phyloP scores from a whole-genome alignment of 2,329 filamentous ascomycete species.

The Microascus cirrosus region DNA sequence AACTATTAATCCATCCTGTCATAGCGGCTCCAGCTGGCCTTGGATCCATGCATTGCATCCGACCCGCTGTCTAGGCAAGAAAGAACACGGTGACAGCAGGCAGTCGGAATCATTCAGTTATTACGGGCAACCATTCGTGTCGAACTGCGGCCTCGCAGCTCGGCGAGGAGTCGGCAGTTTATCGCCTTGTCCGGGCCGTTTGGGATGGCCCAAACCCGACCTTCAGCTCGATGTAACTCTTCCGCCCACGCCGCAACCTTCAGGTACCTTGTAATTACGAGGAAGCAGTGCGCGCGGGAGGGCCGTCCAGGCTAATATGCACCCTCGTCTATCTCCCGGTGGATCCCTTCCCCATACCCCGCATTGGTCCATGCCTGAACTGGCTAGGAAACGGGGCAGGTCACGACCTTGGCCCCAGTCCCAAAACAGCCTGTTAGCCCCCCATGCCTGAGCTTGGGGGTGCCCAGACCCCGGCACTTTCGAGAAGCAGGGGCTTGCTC shows the following conservation, averaged over 20 bases:
- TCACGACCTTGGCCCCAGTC: background rate
- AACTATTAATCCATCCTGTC: too few species aligned
- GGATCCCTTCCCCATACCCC: conserved; percentile 3
- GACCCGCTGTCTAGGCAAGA: too few species aligned
- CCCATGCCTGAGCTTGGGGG: background rate
- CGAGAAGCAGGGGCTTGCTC: background rate
- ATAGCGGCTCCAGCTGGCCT: too few species aligned
- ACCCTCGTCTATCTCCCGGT: background rate
- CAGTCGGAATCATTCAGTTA: too few species aligned
- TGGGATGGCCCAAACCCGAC: background rate
- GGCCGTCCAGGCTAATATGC: background rate
- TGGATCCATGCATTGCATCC: too few species aligned
- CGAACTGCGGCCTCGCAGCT: too few species aligned
- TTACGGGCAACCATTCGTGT: too few species aligned
- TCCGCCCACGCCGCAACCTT: background rate
- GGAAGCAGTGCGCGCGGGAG: background rate
- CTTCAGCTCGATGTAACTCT: background rate
- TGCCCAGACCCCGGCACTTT: background rate
- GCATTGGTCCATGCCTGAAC: background rate
- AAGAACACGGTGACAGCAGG: too few species aligned
- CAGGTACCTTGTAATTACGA: background rate
- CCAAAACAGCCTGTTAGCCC: background rate
- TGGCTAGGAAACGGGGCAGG: background rate
- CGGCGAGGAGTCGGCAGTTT: background rate
- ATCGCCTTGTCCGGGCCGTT: background rate